Percentiles rank a stretch among this genome's conserved stretches.
phyloP scores from a whole-genome alignment of 192 early-diverging fungal genomes.

The Umbelopsis vinacea region DNA sequence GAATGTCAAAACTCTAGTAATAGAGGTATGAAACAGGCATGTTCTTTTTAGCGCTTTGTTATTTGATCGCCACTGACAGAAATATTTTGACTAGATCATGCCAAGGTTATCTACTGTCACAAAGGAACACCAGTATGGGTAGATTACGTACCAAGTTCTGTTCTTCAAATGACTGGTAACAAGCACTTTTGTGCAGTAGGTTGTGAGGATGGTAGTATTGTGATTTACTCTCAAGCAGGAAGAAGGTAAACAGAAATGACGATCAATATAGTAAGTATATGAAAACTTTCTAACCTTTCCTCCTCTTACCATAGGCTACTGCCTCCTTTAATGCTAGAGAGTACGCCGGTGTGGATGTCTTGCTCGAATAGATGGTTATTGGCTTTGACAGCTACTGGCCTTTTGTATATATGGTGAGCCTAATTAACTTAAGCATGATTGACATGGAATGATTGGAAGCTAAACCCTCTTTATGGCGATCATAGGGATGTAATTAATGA shows the following conservation, averaged over 20 bases:
- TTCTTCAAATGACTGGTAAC: slow-evolving; percentile 67
- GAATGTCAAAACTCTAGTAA: slow-evolving; percentile 42
- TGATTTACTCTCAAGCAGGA: slow-evolving; percentile 71
- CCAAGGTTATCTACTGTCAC: slow-evolving; percentile 54
- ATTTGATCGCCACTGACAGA: slow-evolving; percentile 29
- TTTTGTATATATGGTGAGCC: slow-evolving; percentile 69
- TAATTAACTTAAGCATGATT: neutral
- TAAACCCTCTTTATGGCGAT: too few relatives aligned
- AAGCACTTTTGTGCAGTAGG: slow-evolving; percentile 60
- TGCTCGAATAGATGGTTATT: slow-evolving; percentile 65
- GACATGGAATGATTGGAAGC: too few relatives aligned
- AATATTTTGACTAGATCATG: slow-evolving; percentile 2
- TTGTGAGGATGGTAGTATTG: slow-evolving; percentile 69
- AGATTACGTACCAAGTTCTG: slow-evolving; percentile 59
- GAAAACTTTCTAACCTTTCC: neutral
- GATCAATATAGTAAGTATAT: neutral
- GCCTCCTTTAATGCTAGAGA: slow-evolving; percentile 68
- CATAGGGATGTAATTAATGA: slow-evolving; percentile 68
- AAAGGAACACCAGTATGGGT: slow-evolving; percentile 59
- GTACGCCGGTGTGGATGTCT: slow-evolving; percentile 61
- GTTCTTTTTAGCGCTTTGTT: slow-evolving; percentile 15
- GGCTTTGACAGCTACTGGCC: slow-evolving; percentile 64
- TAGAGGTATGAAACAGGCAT: slow-evolving; percentile 4
- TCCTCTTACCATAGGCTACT: slow-evolving; percentile 53
- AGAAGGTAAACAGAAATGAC: slow-evolving; percentile 53